Conservation (phyloP, 2,329 filamentous ascomycete species). For the Colletotrichum lini region DNA sequence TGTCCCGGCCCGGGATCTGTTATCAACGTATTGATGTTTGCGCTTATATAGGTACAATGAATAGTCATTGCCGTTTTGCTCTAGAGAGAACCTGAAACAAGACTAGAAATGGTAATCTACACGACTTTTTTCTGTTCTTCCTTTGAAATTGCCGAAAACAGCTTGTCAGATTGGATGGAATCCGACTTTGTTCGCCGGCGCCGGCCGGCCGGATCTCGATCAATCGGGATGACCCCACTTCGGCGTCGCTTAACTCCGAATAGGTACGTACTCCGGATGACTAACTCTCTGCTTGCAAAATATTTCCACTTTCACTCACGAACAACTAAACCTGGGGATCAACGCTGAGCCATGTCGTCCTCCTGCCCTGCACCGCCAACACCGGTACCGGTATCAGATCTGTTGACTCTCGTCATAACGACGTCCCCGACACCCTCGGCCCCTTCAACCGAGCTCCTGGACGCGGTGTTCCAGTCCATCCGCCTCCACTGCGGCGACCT, state of each 20-base stretch:
- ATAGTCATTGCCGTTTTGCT: too few species aligned
- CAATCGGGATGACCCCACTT: slow-evolving; percentile 10
- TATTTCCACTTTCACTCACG: slow-evolving; percentile 10
- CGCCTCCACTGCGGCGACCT: slow-evolving; percentile 57
- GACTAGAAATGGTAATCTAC: background rate
- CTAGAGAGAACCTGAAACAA: background rate
- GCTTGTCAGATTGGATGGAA: background rate
- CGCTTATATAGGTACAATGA: too few species aligned
- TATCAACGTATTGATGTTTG: background rate
- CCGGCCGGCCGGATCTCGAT: background rate
- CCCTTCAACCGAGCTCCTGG: slow-evolving; percentile 66
- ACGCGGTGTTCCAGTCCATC: slow-evolving; percentile 62
- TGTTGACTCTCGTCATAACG: slow-evolving; percentile 64
- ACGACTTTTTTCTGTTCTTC: too few species aligned
- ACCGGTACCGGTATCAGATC: slow-evolving; percentile 23
- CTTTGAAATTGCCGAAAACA: background rate
- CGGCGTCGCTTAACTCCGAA: background rate
- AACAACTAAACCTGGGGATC: slow-evolving; percentile 2
- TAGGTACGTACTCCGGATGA: slow-evolving; percentile 23
- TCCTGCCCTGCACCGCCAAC: background rate
- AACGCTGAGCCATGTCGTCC: slow-evolving; percentile 24
- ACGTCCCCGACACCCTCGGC: slow-evolving; percentile 70
- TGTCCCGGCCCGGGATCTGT: slow-evolving; percentile 25
- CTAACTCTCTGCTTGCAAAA: background rate
- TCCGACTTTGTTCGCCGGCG: background rate